Base-by-base conservation (phyloP, 352 stramenopile species). In the Pythium vanterpoolii region DNA sequence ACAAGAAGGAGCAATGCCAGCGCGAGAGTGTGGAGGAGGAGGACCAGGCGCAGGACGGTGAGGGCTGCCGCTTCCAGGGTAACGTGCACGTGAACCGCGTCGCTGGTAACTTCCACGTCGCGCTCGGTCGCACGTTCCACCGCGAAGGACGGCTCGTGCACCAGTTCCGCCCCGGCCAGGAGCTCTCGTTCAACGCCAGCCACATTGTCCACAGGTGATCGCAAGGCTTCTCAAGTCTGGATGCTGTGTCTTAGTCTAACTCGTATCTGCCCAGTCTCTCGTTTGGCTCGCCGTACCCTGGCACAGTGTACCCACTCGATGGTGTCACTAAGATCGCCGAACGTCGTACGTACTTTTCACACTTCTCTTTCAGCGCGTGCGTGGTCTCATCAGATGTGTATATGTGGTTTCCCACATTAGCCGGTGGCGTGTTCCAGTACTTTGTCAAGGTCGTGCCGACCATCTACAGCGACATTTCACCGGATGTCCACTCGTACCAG, bases 401-500 rank as follows among this genome's bases (percentile, higher is more conserved):
- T 42, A 42, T 42, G 24, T 0, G 52, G 11, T 60, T 18, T 31
- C 19, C 18, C 39, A 8, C 33, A n/a, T n/a, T n/a, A 94, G 84
- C 58, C 30, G 84, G 84, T 13, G 84, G 78, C 16, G 79, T 93
- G 54, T 93, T 90, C 62, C 83, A 94, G 72, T 94, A 94, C 71
- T 91, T 89, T 60, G 87, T 94, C 72, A 94, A 94, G 71, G 83
- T 94, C 44, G 83, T 94, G 49, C 85, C 85, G 21, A 94, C 85
- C 24, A 88, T 94, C 59, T 94, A 90, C 72, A 86, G 77, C 61
- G 82, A 92, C 46, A 83, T 86, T 21, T 76, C 81, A 55, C 72
- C 80, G 11, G 67, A 72, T 3, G 79, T 85, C 21, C 65, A 81
- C 48, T 91, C 81, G 62, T 93, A 93, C 62, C 85, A 93, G 83